Evolutionary conservation across 2,329 filamentous ascomycete genomes (phyloP), one percentile per base, ranked within the genome.

Genomic region (Xylaria sp.): DNA sequence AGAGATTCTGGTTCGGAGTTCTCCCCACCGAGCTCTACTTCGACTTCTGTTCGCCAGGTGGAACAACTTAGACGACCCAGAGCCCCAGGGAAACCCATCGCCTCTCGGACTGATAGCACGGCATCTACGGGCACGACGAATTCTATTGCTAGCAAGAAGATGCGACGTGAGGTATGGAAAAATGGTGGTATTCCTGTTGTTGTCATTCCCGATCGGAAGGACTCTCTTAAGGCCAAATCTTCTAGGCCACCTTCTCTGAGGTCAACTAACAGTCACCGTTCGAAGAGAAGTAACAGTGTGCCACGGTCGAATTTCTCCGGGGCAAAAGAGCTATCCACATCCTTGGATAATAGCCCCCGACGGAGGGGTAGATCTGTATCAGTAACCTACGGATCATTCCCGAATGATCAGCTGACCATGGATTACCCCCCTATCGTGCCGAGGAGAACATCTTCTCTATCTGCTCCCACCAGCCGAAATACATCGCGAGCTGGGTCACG

Each of bases 151-250:
- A 90, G 86, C 71, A 81, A 81, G 8, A 87, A 83, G 72, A 86
- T 87, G 3, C 82, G 89, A n/a, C 84, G 85, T 18, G 87, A 90
- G 37, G 80, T 91, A 2, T 84, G 85, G 81, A 89, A 86, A 71
- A 86, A 79, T 62, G 89, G 88, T 8, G 87, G 82, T 2, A 88
- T 91, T 10, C 89, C 89, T 1, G 88, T 91, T 8, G 83, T 90
- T 6, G 82, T 91, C 23, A 85, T 91, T 60, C 89, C 89, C 6
- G 85, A 87, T 64, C 86, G 89, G 18, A 81, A 79, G 18, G 86
- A 88, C 6, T 89, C 87, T 3, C 79, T 83, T 12, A 85, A 84
- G 67, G 83, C 85, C 8, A 82, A 75, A 61, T 82, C 81, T 42
- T 48, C 57, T 13, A 58, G 65, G 29, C 81, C 87, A 37, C 86